phyloP scores from a whole-genome alignment of 2,329 filamentous ascomycete species.

The Nemania serpens region DNA sequence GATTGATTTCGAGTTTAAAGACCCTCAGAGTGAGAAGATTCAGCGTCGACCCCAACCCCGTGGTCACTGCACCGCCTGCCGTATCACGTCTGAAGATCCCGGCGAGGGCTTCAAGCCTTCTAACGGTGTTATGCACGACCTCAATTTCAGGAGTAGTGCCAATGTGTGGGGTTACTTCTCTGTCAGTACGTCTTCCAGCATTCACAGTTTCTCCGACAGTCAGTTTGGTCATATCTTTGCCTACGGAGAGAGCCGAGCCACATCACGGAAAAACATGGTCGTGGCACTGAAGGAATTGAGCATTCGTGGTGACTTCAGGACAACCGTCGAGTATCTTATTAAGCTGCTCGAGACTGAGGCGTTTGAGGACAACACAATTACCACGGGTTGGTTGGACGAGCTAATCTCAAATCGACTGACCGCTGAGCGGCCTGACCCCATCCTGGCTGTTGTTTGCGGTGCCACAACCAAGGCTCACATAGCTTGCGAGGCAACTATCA shows the following conservation, averaged over 20 bases:
- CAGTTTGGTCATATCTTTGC: conserved; percentile 99
- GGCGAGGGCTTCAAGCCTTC: conserved; percentile 99
- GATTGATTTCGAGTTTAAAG: conserved; percentile 97
- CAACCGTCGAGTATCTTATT: conserved; percentile 97
- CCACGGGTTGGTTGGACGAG: conserved; percentile 97
- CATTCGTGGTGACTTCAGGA: conserved; percentile 99
- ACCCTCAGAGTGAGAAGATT: conserved; percentile 77
- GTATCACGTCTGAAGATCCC: conserved; percentile 98
- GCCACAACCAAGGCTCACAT: conserved; percentile 94
- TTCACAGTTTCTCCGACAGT: conserved; percentile 98
- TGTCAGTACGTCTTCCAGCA: conserved; percentile 92
- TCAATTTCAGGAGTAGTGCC: conserved; percentile 98
- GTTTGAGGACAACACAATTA: conserved; percentile 99
- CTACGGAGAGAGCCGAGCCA: conserved; percentile 95
- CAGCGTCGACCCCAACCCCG: conserved; percentile 92
- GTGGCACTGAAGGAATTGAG: conserved; percentile 97
- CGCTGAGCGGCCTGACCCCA: conserved; percentile 90
- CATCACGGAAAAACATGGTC: conserved; percentile 98
- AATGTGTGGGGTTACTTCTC: conserved; percentile 99
- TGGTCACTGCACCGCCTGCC: conserved; percentile 96
- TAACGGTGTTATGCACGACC: conserved; percentile 96
- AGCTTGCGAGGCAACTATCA: conserved; percentile 86
- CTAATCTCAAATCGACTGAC: conserved; percentile 97
- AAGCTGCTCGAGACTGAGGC: conserved; percentile 98
- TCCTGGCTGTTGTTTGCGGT: conserved; percentile 92